These are phyloP conservation scores for Arthroderma sp. DNA, from an alignment of 2,329 filamentous ascomycete genomes.

Conservation along the genomic window DNA sequence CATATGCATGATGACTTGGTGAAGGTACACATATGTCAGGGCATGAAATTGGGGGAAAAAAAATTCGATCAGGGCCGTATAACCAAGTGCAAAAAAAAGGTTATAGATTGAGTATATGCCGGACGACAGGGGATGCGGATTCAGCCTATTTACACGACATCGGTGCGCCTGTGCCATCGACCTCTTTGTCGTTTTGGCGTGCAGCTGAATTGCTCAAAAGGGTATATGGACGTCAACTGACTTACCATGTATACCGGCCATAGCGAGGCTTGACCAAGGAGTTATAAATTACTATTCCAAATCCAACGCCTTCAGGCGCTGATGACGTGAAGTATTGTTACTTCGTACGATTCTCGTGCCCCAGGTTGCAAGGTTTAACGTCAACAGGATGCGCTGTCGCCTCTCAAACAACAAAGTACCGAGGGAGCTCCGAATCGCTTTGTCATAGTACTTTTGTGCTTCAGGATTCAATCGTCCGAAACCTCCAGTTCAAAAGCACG, in stretches of 20 bases:
- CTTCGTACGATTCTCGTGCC: not conserved
- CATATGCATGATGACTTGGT: not conserved
- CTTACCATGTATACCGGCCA: conserved; percentile 1
- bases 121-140: not conserved
- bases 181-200: not conserved
- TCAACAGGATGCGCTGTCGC: not conserved
- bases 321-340: not conserved
- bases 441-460: not conserved
- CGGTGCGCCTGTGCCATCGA: not conserved
- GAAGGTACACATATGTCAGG: not conserved
- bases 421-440: not conserved
- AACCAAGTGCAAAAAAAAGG: not conserved
- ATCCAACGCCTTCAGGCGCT: not conserved
- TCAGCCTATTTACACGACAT: not conserved
- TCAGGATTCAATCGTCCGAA: not conserved
- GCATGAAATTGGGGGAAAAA: not conserved
- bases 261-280: not conserved
- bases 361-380: not conserved
- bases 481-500: not conserved
- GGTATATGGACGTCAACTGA: conserved; percentile 3
- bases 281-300: not conserved
- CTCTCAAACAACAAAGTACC: not conserved
- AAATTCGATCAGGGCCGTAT: not conserved
- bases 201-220: not conserved
- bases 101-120: not conserved